These are phyloP conservation scores for Wickerhamomyces hampshirensis DNA, from an alignment of 805 yeast genomes.

Conservation along the genomic window DNA sequence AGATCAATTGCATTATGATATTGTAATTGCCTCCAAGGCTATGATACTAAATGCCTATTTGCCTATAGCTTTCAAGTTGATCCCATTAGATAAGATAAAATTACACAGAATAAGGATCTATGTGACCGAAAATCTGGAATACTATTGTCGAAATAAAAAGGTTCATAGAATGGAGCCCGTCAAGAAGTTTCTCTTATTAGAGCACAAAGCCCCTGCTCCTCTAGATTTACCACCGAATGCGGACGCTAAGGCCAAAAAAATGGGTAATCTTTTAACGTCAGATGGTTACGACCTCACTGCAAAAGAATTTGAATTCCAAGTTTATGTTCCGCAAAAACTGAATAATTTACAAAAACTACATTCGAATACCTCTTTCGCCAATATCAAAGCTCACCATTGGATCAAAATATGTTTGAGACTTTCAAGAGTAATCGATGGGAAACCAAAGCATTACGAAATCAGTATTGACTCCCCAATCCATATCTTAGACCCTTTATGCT, in stretches of 20 bases:
- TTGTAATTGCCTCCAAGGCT: constrained; percentile 84
- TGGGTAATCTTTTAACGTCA: constrained; percentile 34
- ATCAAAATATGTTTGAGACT: constrained; percentile 81
- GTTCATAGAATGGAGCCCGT: constrained; percentile 92
- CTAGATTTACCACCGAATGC: constrained; percentile 28
- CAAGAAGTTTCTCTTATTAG: constrained; percentile 72
- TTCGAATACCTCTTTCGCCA: constrained; percentile 79
- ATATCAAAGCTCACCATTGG: constrained; percentile 93
- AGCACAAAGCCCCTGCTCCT: constrained; percentile 62
- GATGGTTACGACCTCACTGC: constrained; percentile 55
- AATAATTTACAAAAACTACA: constrained; percentile 56
- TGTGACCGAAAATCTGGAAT: constrained; percentile 85
- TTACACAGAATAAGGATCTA: constrained; percentile 83
- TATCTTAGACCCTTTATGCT: constrained; percentile 68
- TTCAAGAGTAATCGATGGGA: constrained; percentile 59
- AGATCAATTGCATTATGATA: constrained; percentile 83
- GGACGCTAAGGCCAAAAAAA: constrained; percentile 33
- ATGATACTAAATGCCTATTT: constrained; percentile 77
- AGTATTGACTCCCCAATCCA: constrained; percentile 94
- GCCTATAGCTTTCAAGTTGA: constrained; percentile 78
- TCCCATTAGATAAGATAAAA: constrained; percentile 81
- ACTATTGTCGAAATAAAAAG: constrained; percentile 77
- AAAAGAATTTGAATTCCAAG: constrained; percentile 78
- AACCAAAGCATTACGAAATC: constrained; percentile 89
- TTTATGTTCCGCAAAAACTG: constrained; percentile 73